Percentiles rank a stretch among this genome's conserved stretches.
These are phyloP conservation scores for Neurospora sp. DNA, from an alignment of 495 filamentous ascomycete species.

Conservation along the genomic window DNA sequence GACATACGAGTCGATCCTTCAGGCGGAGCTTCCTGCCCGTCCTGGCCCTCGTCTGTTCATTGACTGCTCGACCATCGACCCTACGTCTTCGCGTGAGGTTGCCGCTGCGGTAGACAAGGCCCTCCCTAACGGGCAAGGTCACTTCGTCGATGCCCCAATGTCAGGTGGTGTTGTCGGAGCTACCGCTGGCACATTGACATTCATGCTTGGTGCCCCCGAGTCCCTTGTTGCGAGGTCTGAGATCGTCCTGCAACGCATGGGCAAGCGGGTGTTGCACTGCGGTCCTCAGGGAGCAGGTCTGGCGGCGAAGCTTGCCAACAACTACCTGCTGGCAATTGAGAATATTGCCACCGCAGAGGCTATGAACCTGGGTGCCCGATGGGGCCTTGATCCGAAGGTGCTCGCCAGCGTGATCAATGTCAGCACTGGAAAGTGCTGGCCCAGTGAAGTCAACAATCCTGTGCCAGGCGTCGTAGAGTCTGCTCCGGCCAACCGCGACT, in stretches of 20 bases:
- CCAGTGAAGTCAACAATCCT: constrained; percentile 85
- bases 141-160: constrained; percentile 74
- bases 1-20: constrained; percentile 58
- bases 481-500: constrained; percentile 63
- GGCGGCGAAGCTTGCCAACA: constrained; percentile 83
- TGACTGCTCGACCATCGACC: constrained; percentile 81
- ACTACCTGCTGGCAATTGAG: constrained; percentile 83
- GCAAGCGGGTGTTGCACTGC: constrained; percentile 69
- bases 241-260: constrained; percentile 65
- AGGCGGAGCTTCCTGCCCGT: constrained; percentile 26
- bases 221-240: constrained; percentile 49
- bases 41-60: constrained; percentile 54
- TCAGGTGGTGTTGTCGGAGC: constrained; percentile 83
- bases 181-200: constrained; percentile 62
- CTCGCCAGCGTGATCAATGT: constrained; percentile 75
- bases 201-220: constrained; percentile 72
- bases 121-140: constrained; percentile 33
- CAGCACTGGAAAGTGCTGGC: constrained; percentile 84
- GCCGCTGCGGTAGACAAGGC: constrained; percentile 50
- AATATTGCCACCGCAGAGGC: constrained; percentile 90
- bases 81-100: constrained; percentile 59
- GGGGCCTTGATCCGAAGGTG: constrained; percentile 72
- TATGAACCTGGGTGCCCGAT: constrained; percentile 81
- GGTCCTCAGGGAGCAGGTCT: constrained; percentile 73
- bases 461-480: constrained; percentile 72